These are phyloP conservation scores for Russula vinacea DNA, from an alignment of 768 basidiomycete species.

Conservation along the genomic window DNA sequence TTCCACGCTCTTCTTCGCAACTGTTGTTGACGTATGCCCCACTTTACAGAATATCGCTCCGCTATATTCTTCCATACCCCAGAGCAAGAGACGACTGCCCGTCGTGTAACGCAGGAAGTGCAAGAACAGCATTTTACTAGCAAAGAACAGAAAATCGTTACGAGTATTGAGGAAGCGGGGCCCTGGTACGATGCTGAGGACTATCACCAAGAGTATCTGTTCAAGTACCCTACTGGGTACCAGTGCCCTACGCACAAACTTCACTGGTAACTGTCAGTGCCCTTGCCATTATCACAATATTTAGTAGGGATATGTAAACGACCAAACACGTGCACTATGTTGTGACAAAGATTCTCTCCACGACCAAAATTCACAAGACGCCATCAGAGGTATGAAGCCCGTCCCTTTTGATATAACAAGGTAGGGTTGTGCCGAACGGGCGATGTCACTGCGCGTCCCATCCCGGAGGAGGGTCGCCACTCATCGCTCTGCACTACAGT, in stretches of 20 bases:
- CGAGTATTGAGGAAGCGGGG: conserved; percentile 64
- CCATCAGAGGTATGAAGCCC: conserved; percentile 31
- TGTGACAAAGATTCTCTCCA: conserved; percentile 7
- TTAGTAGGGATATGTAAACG: neutral
- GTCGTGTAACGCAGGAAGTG: conserved; percentile 75
- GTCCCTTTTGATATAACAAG: conserved; percentile 33
- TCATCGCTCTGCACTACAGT: conserved; percentile 31
- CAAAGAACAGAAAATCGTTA: conserved; percentile 68
- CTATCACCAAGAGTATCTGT: conserved; percentile 79
- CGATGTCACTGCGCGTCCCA: conserved; percentile 29
- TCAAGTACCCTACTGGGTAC: conserved; percentile 85
- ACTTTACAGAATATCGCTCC: conserved; percentile 77
- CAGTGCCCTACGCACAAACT: conserved; percentile 87
- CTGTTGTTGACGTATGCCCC: conserved; percentile 4
- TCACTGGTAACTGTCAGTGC: conserved; percentile 59
- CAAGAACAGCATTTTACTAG: conserved; percentile 80
- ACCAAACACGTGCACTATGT: neutral
- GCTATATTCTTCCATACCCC: conserved; percentile 79
- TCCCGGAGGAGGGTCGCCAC: conserved; percentile 28
- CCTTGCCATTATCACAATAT: neutral
- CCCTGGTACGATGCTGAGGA: conserved; percentile 82
- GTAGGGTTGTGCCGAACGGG: conserved; percentile 32
- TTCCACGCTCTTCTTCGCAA: conserved; percentile 21
- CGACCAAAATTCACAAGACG: conserved; percentile 25
- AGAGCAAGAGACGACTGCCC: conserved; percentile 70